Percentiles rank a stretch among this genome's conserved stretches.
These are phyloP conservation scores for Achaetomium macrosporum DNA, from an alignment of 2,329 filamentous ascomycete genomes.

Conservation along the genomic window DNA sequence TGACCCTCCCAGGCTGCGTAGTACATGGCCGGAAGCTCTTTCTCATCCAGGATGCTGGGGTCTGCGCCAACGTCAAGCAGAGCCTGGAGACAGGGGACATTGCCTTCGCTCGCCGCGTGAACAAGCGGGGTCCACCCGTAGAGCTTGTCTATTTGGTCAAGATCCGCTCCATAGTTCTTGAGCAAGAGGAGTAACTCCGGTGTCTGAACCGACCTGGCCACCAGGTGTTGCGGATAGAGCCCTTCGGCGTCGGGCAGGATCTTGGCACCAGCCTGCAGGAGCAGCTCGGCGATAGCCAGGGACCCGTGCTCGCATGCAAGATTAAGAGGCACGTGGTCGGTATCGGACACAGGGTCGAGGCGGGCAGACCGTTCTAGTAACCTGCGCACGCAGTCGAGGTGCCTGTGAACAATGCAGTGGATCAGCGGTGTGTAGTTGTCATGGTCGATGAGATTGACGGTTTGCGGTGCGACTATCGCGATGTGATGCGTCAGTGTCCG, in stretches of 20 bases:
- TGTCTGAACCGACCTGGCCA: constrained; percentile 80
- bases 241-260: constrained; percentile 95
- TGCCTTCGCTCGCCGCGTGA: constrained; percentile 93
- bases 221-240: constrained; percentile 92
- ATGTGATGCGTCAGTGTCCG: background rate
- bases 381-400: constrained; percentile 71
- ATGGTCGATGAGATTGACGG: constrained; percentile 84
- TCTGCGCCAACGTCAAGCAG: constrained; percentile 75
- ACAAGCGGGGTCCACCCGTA: constrained; percentile 97
- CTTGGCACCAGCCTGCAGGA: constrained; percentile 72
- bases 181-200: constrained; percentile 74
- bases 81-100: constrained; percentile 78
- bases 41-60: constrained; percentile 79
- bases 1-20: constrained; percentile 98
- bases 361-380: constrained; percentile 74
- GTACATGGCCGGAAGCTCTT: constrained; percentile 89
- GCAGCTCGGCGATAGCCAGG: constrained; percentile 72
- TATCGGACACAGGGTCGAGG: constrained; percentile 77
- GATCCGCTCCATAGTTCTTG: constrained; percentile 77
- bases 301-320: constrained; percentile 92
- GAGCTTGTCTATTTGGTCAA: constrained; percentile 89
- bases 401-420: constrained; percentile 86
- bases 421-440: constrained; percentile 97
- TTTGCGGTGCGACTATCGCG: constrained; percentile 57
- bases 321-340: constrained; percentile 91